phyloP scores from a whole-genome alignment of 495 filamentous ascomycete genomes.

The Chaetomidium leptoderma region DNA sequence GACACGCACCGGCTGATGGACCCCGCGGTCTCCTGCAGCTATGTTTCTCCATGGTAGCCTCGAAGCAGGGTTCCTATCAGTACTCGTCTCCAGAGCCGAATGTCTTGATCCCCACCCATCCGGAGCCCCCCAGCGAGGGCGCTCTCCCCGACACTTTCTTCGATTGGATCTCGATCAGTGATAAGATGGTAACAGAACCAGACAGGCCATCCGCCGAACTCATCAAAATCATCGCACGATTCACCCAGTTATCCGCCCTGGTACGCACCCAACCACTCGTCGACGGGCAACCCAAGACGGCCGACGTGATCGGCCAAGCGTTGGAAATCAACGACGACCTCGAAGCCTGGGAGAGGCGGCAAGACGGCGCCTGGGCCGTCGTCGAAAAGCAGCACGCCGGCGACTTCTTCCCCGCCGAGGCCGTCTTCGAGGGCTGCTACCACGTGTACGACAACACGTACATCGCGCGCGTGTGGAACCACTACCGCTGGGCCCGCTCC shows the following conservation, averaged over 20 bases:
- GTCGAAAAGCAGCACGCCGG: constrained; percentile 21
- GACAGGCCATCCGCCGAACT: constrained; percentile 33
- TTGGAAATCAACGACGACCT: constrained; percentile 36
- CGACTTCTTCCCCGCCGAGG: constrained; percentile 34
- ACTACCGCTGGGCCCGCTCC: constrained; percentile 59
- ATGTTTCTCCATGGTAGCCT: constrained; percentile 43
- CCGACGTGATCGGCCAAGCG: constrained; percentile 30
- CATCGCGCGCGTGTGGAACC: constrained; percentile 57
- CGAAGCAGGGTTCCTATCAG: constrained; percentile 19
- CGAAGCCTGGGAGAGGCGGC: constrained; percentile 30
- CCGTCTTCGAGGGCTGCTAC: constrained; percentile 54
- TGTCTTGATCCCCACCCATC: constrained; percentile 10
- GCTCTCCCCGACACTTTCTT: constrained; percentile 36
- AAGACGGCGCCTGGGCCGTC: constrained; percentile 33
- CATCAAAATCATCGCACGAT: constrained; percentile 29
- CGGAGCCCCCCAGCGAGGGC: constrained; percentile 28
- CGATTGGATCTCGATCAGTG: constrained; percentile 35
- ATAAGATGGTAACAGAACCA: constrained; percentile 20
- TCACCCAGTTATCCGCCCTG: constrained; percentile 33
- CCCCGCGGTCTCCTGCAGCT: constrained; percentile 39
- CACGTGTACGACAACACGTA: constrained; percentile 57
- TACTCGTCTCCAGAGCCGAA: constrained; percentile 21
- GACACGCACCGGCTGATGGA: constrained; percentile 27
- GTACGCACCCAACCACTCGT: constrained; percentile 27
- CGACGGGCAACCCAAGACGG: constrained; percentile 33